Evolutionary conservation across 2,329 filamentous ascomycete species (phyloP).

Genomic region (Alternaria sp.): DNA sequence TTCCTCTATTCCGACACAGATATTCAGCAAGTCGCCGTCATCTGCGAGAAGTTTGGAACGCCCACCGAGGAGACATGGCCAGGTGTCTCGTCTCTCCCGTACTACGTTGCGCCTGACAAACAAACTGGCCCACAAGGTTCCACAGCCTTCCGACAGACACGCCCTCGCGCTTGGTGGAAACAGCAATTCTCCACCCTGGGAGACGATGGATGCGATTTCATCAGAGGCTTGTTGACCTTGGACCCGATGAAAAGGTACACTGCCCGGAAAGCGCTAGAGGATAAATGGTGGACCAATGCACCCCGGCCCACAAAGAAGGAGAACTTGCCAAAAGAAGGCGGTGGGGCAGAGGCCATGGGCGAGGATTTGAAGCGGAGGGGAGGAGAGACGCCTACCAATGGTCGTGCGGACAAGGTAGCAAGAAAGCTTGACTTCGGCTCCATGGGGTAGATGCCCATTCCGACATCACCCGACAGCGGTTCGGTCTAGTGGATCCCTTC

Average conservation of each 20-base stretch:
- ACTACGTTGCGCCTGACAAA: conserved; percentile 75
- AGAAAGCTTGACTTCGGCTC: conserved; percentile 67
- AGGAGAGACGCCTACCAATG: conserved; percentile 66
- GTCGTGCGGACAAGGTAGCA: conserved; percentile 76
- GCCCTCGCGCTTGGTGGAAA: conserved; percentile 77
- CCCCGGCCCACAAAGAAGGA: conserved; percentile 84
- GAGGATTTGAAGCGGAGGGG: conserved; percentile 82
- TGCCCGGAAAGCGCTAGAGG: conserved; percentile 78
- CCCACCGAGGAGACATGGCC: conserved; percentile 97
- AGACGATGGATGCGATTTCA: conserved; percentile 81
- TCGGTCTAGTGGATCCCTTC: neutral
- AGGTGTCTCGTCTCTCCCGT: conserved; percentile 80
- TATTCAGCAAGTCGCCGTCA: conserved; percentile 83
- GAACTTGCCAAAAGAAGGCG: conserved; percentile 81
- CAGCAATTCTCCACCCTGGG: conserved; percentile 82
- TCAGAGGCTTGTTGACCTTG: conserved; percentile 83
- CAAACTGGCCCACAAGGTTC: conserved; percentile 39
- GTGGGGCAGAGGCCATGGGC: conserved; percentile 74
- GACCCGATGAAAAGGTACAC: conserved; percentile 87
- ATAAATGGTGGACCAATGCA: conserved; percentile 85
- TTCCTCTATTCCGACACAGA: conserved; percentile 87
- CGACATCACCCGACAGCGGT: neutral
- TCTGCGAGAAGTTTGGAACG: conserved; percentile 85
- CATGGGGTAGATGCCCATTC: conserved; percentile 21
- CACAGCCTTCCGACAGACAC: conserved; percentile 61